These are phyloP conservation scores for Fusarium duplospermum DNA, from an alignment of 2,329 filamentous ascomycete species.

Conservation along the genomic window DNA sequence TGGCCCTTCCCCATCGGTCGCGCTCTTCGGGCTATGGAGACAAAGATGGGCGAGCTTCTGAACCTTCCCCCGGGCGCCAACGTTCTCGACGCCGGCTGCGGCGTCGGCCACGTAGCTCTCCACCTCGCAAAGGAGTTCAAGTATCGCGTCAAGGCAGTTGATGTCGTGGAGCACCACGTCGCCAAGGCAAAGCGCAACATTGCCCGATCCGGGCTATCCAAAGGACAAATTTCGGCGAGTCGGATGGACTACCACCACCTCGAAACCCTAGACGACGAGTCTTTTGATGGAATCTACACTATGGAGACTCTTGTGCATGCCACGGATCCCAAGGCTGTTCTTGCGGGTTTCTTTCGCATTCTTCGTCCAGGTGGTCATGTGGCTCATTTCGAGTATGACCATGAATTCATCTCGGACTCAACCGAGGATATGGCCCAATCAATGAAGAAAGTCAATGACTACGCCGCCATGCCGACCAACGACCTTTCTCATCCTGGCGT, in stretches of 20 bases:
- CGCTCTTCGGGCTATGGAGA: slow-evolving; percentile 62
- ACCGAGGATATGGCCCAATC: slow-evolving; percentile 8
- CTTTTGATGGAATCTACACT: slow-evolving; percentile 64
- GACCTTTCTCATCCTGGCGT: slow-evolving; percentile 51
- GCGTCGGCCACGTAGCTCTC: slow-evolving; percentile 61
- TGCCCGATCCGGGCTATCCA: slow-evolving; percentile 45
- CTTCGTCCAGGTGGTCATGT: slow-evolving; percentile 60
- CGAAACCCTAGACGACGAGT: slow-evolving; percentile 49
- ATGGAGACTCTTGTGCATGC: slow-evolving; percentile 69
- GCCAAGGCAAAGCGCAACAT: slow-evolving; percentile 56
- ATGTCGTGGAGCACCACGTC: slow-evolving; percentile 61
- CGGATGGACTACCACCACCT: slow-evolving; percentile 65
- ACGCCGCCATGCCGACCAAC: slow-evolving; percentile 59
- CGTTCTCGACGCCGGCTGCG: slow-evolving; percentile 64
- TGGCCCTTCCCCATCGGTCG: slow-evolving; percentile 61
- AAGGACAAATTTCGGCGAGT: slow-evolving; percentile 51
- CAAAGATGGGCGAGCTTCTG: slow-evolving; percentile 55
- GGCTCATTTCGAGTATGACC: slow-evolving; percentile 60
- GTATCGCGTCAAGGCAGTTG: slow-evolving; percentile 57
- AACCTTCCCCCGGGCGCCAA: slow-evolving; percentile 51
- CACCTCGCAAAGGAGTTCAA: slow-evolving; percentile 55
- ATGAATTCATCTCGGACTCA: slow-evolving; percentile 38
- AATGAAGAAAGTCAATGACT: slow-evolving; percentile 54
- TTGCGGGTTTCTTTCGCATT: slow-evolving; percentile 59
- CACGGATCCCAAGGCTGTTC: slow-evolving; percentile 56